Evolutionary conservation across 1,284 basidiomycete species (phyloP).

Genomic region (Phylloporus gajari): DNA sequence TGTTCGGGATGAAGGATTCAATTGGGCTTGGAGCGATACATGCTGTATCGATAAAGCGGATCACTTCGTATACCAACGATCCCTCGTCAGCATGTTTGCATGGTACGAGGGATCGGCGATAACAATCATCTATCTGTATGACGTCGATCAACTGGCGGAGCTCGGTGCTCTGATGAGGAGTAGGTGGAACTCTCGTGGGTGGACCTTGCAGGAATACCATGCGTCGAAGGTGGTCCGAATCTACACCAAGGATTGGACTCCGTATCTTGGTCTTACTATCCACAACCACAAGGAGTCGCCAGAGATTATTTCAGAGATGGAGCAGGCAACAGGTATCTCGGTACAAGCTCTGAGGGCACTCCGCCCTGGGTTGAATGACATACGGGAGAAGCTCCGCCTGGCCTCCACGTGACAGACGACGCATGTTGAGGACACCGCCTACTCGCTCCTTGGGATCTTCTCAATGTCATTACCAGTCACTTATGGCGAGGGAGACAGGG

Average conservation of each 20-base stretch:
- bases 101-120: background rate
- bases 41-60: no score
- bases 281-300: background rate
- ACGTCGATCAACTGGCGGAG: background rate
- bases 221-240: background rate
- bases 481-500: background rate
- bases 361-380: background rate
- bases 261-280: background rate
- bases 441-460: background rate
- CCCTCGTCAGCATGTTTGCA: background rate
- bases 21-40: no score
- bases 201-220: background rate
- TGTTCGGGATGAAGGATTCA: no score
- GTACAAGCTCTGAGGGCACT: background rate
- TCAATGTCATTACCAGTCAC: background rate
- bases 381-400: background rate
- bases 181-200: background rate
- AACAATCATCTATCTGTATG: background rate
- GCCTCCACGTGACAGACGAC: background rate
- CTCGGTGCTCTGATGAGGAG: background rate
- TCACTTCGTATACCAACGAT: no score
- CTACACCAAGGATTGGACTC: background rate
- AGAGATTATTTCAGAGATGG: background rate
- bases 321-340: background rate
- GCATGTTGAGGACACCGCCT: background rate